Percentiles rank a stretch among this genome's conserved stretches.
These are phyloP conservation scores for Lentithecium fluviatile DNA, from an alignment of 495 filamentous ascomycete genomes.

Conservation along the genomic window DNA sequence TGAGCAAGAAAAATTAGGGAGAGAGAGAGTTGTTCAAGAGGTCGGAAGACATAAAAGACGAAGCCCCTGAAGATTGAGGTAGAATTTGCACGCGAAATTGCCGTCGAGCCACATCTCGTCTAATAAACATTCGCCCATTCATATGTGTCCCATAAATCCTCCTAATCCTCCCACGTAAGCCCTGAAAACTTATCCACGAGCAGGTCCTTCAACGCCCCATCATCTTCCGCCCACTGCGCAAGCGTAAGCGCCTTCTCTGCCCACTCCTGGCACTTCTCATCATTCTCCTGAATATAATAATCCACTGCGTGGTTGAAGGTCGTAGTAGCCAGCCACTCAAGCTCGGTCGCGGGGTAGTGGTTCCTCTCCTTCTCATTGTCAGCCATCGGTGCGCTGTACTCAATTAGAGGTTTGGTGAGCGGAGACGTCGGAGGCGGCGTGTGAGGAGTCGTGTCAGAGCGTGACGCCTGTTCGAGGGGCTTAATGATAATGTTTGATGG, in stretches of 20 bases:
- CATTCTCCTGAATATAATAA: constrained; percentile 58
- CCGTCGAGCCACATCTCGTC: too few species aligned
- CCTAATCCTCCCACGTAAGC: constrained; percentile 23
- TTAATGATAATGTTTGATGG: not conserved
- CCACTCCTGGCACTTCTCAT: constrained; percentile 62
- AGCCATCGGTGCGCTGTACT: not conserved
- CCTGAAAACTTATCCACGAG: constrained; percentile 53
- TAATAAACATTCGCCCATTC: too few species aligned
- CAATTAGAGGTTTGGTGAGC: not conserved
- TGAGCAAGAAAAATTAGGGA: too few species aligned
- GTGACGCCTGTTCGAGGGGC: constrained; percentile 4
- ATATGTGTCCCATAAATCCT: not conserved
- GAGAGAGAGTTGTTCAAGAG: too few species aligned
- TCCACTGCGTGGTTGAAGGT: constrained; percentile 78
- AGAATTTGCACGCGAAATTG: too few species aligned
- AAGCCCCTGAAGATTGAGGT: too few species aligned
- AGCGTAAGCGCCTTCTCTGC: constrained; percentile 63
- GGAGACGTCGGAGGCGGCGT: constrained; percentile 1
- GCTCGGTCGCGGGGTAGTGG: constrained; percentile 65
- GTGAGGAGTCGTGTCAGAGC: not conserved
- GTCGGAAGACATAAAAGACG: too few species aligned
- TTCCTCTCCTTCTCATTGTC: constrained; percentile 35
- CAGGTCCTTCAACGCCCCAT: constrained; percentile 50
- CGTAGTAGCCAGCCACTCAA: constrained; percentile 73
- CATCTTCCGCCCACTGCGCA: constrained; percentile 56